Evolutionary conservation across 768 basidiomycete genomes (phyloP), one percentile per base, ranked within the genome.

Genomic region (Dioszegia aurantiaca): DNA sequence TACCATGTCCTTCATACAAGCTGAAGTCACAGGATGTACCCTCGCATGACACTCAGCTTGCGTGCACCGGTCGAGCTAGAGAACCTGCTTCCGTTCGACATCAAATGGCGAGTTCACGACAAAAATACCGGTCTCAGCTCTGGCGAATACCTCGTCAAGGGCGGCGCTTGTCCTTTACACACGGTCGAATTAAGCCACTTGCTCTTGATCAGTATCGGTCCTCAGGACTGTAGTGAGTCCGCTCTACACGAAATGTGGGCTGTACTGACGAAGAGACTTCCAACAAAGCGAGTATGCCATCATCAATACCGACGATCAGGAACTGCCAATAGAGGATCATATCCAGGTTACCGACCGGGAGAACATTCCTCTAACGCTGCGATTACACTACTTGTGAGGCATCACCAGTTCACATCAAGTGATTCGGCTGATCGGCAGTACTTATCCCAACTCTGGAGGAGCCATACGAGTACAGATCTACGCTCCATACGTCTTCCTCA

Each of bases 391-490:
- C 73, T 80, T 89, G 94, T 94, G 74, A 59, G 89, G 14, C n/a
- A 4, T 42, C 5, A 41, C 23, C 23, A 10, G 0, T 21, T 30
- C 14, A 21, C 28, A 48, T 86, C 43, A 70, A 87, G 86, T 85
- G 9, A 45, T 0, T n/a, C n/a, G n/a, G 48, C 60, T 65, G 52
- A 67, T 36, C 2, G 14, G 17, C 31, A 75, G 72, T 58, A 74
- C 69, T 4, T 88, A 88, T 77, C 84, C 89, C 6, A 84, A 95
- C 51, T 87, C 93, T 5, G 95, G 93, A 1, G 92, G 93, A 23
- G 91, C 93, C 1, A 93, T 95, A 82, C 91, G 88, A 76, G 89
- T 95, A 0, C 94, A 98, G 75, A 84, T 99, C 43, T 98, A 89
- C 72, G 85, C 84, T 62, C 92, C 93, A 2, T 98, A 87, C 70